Percentiles rank a stretch among this genome's conserved stretches.
phyloP scores from a whole-genome alignment of 2,329 filamentous ascomycete genomes.

The Lasiodiplodia sp. region DNA sequence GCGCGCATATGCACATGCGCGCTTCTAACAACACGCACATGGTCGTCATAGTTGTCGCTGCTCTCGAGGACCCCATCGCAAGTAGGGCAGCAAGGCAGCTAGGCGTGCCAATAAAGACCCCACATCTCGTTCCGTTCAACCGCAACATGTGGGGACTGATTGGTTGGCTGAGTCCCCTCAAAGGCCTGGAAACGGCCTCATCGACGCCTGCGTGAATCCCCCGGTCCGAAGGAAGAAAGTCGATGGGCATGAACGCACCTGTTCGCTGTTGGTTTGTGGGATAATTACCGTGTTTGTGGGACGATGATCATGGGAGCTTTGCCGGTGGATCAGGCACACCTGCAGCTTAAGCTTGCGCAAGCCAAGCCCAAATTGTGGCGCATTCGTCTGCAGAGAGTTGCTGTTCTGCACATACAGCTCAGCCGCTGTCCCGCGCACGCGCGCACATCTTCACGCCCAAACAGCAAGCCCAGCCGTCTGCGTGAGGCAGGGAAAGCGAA shows the following conservation, averaged over 20 bases:
- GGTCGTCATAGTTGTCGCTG: neutral
- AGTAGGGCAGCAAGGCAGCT: neutral
- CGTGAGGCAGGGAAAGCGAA: neutral
- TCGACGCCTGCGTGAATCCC: neutral
- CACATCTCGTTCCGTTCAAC: neutral
- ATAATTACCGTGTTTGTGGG: neutral
- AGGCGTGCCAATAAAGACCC: slow-evolving; percentile 8
- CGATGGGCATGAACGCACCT: neutral
- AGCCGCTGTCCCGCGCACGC: neutral
- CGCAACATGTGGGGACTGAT: neutral
- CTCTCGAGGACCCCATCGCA: neutral
- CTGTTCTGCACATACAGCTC: neutral
- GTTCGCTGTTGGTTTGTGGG: neutral
- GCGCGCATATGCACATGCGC: slow-evolving; percentile 1
- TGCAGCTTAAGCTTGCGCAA: slow-evolving; percentile 4
- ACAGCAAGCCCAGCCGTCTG: neutral
- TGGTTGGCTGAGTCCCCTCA: neutral
- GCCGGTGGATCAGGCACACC: slow-evolving; percentile 4
- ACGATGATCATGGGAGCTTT: slow-evolving; percentile 3
- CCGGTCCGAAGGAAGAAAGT: slow-evolving; percentile 13
- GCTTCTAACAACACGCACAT: neutral
- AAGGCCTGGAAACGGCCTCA: neutral
- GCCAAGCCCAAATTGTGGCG: neutral
- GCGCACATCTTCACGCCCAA: neutral
- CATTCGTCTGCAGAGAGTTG: neutral